A percentile compares a stretch with the other conserved stretches of the same genome.
Conservation (phyloP, 345 rosid species). For the Dovyalis caffra region DNA sequence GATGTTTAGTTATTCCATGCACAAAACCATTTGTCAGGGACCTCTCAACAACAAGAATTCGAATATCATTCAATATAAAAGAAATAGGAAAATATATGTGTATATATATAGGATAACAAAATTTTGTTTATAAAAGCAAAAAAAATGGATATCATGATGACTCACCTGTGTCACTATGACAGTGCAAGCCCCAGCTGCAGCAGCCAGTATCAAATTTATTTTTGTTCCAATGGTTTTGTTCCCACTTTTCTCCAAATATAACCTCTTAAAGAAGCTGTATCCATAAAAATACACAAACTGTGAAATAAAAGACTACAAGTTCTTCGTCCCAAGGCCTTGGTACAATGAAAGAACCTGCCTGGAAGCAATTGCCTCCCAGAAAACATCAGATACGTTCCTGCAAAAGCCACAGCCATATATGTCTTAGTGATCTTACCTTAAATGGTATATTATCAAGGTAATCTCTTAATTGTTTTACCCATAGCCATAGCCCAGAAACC, state of each 20-base stretch:
- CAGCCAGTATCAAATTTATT: conserved; percentile 25
- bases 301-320: conserved; percentile 27
- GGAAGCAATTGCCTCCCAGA: conserved; percentile 30
- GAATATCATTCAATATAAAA: background rate
- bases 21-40: no score
- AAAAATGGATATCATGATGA: background rate
- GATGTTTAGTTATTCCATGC: no score
- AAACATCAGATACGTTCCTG: conserved; percentile 31
- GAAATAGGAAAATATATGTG: no score
- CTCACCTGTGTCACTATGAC: conserved; percentile 24
- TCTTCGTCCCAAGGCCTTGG: conserved; percentile 36
- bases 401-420: background rate
- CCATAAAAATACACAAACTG: conserved; percentile 28
- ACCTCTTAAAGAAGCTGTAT: conserved; percentile 27
- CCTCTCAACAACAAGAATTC: background rate
- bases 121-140: background rate
- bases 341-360: conserved; percentile 29
- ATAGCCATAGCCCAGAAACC: no score
- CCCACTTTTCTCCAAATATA: conserved; percentile 27
- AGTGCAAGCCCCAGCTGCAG: conserved; percentile 32
- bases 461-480: no score
- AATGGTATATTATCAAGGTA: background rate
- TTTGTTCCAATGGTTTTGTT: conserved; percentile 18
- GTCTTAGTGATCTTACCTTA: background rate
- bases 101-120: no score